Conservation (phyloP, 257 asterid species). For the Salvia hispanica region DNA sequence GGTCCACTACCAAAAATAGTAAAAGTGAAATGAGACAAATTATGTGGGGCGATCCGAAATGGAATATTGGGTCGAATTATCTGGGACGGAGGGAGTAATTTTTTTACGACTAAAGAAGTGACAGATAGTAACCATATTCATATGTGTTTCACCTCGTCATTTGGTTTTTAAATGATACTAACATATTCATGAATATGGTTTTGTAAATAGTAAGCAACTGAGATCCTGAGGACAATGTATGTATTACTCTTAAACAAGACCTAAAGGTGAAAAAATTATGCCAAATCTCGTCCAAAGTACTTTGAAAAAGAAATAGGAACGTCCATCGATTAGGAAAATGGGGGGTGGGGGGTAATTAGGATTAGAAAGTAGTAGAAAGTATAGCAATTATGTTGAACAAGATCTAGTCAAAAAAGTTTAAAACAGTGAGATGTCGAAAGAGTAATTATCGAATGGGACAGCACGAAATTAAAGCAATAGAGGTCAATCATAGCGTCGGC, state of each 20-base stretch:
- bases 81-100: too few species aligned
- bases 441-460: neutral
- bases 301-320: neutral
- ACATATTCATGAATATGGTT: neutral
- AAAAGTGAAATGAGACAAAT: too few species aligned
- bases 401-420: slow-evolving; percentile 12
- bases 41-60: too few species aligned
- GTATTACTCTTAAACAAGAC: neutral
- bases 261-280: neutral
- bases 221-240: neutral
- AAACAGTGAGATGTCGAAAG: neutral
- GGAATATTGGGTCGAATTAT: too few species aligned
- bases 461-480: slow-evolving; percentile 29
- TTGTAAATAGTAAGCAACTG: neutral
- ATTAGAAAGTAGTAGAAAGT: too few species aligned
- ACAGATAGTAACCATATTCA: too few species aligned
- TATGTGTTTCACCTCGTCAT: neutral
- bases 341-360: too few species aligned
- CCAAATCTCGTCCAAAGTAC: too few species aligned
- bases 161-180: neutral
- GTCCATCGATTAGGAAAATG: too few species aligned
- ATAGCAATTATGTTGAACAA: neutral
- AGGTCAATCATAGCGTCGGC: slow-evolving; percentile 25
- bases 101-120: too few species aligned
- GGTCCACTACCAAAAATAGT: too few species aligned